Evolutionary conservation across 1,284 basidiomycete species (phyloP).

Genomic region (Cryptococcus wingfieldii): DNA sequence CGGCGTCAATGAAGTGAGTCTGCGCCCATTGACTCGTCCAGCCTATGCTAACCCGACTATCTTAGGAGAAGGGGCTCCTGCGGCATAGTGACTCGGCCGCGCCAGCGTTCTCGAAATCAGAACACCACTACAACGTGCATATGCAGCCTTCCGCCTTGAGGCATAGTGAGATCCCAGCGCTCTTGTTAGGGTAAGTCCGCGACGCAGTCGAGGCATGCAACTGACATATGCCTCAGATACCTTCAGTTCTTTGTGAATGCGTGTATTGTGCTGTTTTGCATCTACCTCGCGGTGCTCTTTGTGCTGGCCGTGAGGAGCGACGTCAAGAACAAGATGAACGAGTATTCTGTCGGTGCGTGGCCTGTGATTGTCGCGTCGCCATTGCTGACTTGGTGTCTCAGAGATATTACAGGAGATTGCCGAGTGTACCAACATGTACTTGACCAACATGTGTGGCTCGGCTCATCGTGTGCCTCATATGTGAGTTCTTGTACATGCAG

Average conservation of each 20-base stretch:
- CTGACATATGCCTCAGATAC: constrained; percentile 57
- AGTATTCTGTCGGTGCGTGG: constrained; percentile 76
- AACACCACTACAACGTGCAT: constrained; percentile 43
- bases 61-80: constrained; percentile 4
- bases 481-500: constrained; percentile 36
- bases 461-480: constrained; percentile 71
- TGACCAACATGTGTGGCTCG: constrained; percentile 72
- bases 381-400: constrained; percentile 32
- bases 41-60: neutral
- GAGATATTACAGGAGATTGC: constrained; percentile 86
- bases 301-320: constrained; percentile 85
- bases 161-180: constrained; percentile 49
- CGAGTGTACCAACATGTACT: constrained; percentile 71
- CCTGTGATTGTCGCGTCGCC: neutral
- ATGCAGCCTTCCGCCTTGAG: constrained; percentile 34
- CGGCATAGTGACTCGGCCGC: constrained; percentile 13
- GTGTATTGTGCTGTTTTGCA: constrained; percentile 74
- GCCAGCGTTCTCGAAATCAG: constrained; percentile 17
- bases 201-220: constrained; percentile 12
- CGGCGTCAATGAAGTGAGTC: constrained; percentile 29
- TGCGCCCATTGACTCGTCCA: neutral
- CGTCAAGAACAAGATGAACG: constrained; percentile 79
- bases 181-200: constrained; percentile 69
- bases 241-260: constrained; percentile 92
- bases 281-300: constrained; percentile 80